Base-by-base conservation (phyloP, 805 yeast species). In the Candida cerambycidarum region DNA sequence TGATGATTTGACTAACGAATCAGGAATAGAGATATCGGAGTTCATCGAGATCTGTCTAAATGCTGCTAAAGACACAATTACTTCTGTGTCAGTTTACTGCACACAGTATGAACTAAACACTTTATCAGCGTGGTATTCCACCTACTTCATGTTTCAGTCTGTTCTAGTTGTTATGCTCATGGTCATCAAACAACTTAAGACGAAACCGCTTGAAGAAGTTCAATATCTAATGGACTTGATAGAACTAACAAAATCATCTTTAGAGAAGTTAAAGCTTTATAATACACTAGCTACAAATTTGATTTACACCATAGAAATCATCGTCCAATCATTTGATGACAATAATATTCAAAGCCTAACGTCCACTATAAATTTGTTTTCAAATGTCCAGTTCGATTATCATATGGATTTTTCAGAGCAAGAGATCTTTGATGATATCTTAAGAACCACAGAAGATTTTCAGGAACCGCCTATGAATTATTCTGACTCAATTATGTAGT, bases 121-220 rank as follows among this genome's bases (percentile, higher is more conserved):
- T 18, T 63, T 79, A 23, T 68, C 78, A 11, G 73, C 78, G 19
- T 82, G 87, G 87, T 78, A 80, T 58, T 77, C 83, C 4, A 76
- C 80, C 0, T 82, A 78, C 53, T 82, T 78, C 56, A 49, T 80
- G 11, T 80, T 81, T 60, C 85, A 82, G 56, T 85, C 86, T 1
- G 73, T 77, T 4, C 59, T 82, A 43, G 76, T 82, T 38, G 80
- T 83, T 7, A 69, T 80, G 25, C 19, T 40, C 16, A 21, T 36
- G 14, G 18, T 29, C 5, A 5, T 14, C 11, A 29, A 29, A 13
- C 32, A 29, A 13, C 4, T 25, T 7, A 25, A 25, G n/a, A 7
- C 5, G n/a, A 25, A 25, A 25, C 5, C 29, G 5, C 8, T 21
- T 6, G 23, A 5, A 7, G 29, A 25, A 9, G n/a, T 25, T 7